Conservation (phyloP, 495 filamentous ascomycete species). For the Extremus antarcticus region DNA sequence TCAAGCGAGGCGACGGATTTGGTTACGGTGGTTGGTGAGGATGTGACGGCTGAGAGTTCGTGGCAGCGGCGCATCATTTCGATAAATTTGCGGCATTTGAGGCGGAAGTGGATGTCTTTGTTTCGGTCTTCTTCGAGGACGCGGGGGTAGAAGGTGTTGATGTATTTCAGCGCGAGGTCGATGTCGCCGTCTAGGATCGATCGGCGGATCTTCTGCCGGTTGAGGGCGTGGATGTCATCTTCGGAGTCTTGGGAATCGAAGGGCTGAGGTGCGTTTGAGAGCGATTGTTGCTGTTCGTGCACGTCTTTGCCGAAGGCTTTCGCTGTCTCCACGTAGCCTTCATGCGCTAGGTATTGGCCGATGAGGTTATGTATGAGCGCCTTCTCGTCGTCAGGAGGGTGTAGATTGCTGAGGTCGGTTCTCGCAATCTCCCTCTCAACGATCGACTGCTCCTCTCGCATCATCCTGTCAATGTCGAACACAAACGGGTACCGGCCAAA, state of each 20-base stretch:
- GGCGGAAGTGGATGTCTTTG: constrained; percentile 63
- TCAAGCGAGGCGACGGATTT: constrained; percentile 8
- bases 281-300: constrained; percentile 30
- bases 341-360: constrained; percentile 83
- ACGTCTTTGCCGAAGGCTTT: constrained; percentile 80
- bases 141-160: constrained; percentile 62
- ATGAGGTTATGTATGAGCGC: constrained; percentile 73
- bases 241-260: constrained; percentile 59
- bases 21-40: constrained; percentile 23
- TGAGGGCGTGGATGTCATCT: constrained; percentile 78
- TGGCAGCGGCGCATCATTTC: constrained; percentile 85
- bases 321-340: constrained; percentile 94
- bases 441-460: constrained; percentile 58
- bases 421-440: constrained; percentile 46
- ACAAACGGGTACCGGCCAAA: constrained; percentile 86
- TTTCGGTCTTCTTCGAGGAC: constrained; percentile 78
- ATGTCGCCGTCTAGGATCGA: constrained; percentile 91
- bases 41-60: constrained; percentile 43
- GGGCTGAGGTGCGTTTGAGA: constrained; percentile 44
- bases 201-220: constrained; percentile 77
- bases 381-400: constrained; percentile 59
- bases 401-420: constrained; percentile 44
- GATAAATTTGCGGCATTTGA: constrained; percentile 84
- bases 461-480: constrained; percentile 84
- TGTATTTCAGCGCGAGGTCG: constrained; percentile 76